Percentiles rank a stretch among this genome's conserved stretches.
Conservation (phyloP, 2,329 filamentous ascomycete genomes). For the Tolypocladium endophyticum region DNA sequence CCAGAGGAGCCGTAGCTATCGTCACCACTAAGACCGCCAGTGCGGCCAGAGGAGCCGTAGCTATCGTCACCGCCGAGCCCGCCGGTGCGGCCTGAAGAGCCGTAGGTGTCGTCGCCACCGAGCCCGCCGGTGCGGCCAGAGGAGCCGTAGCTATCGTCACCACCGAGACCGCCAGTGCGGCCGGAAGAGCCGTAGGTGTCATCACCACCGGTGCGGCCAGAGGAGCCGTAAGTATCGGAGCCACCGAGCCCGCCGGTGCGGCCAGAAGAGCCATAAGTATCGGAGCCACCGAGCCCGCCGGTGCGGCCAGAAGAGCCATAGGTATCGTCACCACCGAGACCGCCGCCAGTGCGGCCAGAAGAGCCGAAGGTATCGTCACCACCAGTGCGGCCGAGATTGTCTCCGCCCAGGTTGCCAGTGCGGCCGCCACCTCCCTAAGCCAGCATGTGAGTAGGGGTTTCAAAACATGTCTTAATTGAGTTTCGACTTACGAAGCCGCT, state of each 20-base stretch:
- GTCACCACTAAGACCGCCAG: constrained; percentile 1
- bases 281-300: not conserved
- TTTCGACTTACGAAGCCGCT: too few relatives aligned
- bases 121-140: constrained; percentile 1
- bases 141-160: not conserved
- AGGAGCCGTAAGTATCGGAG: constrained; percentile 5
- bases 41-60: constrained; percentile 11
- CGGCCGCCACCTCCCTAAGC: constrained; percentile 6
- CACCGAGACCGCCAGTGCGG: not conserved
- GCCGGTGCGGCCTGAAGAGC: constrained; percentile 9
- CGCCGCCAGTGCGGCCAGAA: not conserved
- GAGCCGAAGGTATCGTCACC: not conserved
- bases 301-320: constrained; percentile 5
- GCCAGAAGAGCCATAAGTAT: not conserved
- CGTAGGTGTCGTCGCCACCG: constrained; percentile 3
- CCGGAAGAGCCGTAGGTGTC: constrained; percentile 12
- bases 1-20: constrained; percentile 10
- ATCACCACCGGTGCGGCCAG: constrained; percentile 1
- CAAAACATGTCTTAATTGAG: too few relatives aligned
- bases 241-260: not conserved
- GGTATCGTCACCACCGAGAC: too few relatives aligned
- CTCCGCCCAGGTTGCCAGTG: too few relatives aligned
- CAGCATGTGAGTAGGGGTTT: not conserved
- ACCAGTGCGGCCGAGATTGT: not conserved
- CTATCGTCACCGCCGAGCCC: constrained; percentile 6